phyloP scores from a whole-genome alignment of 2,329 filamentous ascomycete species.

The Chaetomiaceae sp. region DNA sequence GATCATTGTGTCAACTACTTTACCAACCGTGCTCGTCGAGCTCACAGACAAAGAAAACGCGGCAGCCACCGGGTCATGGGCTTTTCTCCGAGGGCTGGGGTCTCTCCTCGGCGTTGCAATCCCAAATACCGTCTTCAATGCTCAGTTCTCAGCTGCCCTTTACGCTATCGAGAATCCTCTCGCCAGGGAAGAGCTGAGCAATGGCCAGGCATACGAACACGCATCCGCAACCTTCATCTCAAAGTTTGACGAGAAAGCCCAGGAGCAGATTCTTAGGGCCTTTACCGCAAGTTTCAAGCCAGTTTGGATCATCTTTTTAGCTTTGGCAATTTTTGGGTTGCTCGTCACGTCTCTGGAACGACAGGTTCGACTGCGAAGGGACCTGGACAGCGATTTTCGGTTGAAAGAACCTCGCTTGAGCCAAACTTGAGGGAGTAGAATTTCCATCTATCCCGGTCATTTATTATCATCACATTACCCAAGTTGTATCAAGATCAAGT shows the following conservation, averaged over 20 bases:
- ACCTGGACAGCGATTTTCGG: constrained; percentile 25
- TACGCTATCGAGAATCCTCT: not conserved
- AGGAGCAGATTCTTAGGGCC: constrained; percentile 7
- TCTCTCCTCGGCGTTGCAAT: constrained; percentile 40
- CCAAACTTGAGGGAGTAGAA: too few relatives aligned
- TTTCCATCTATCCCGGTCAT: too few relatives aligned
- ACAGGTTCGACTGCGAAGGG: constrained; percentile 22
- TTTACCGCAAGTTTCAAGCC: constrained; percentile 18
- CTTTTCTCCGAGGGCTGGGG: constrained; percentile 41
- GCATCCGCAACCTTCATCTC: constrained; percentile 21
- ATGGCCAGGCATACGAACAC: constrained; percentile 25
- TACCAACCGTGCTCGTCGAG: constrained; percentile 38
- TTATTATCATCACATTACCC: too few relatives aligned
- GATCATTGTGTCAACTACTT: constrained; percentile 37
- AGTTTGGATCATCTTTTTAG: constrained; percentile 22
- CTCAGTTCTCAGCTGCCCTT: constrained; percentile 13
- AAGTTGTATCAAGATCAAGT: too few relatives aligned
- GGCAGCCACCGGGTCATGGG: constrained; percentile 36
- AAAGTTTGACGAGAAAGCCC: not conserved
- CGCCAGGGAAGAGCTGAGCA: constrained; percentile 10
- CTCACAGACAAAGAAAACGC: constrained; percentile 34
- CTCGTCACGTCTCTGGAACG: constrained; percentile 19
- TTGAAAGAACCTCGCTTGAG: too few relatives aligned
- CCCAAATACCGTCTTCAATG: constrained; percentile 36
- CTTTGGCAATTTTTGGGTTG: constrained; percentile 17